Base-by-base conservation (phyloP, 2,329 filamentous ascomycete species). In the Leptographium procerum region DNA sequence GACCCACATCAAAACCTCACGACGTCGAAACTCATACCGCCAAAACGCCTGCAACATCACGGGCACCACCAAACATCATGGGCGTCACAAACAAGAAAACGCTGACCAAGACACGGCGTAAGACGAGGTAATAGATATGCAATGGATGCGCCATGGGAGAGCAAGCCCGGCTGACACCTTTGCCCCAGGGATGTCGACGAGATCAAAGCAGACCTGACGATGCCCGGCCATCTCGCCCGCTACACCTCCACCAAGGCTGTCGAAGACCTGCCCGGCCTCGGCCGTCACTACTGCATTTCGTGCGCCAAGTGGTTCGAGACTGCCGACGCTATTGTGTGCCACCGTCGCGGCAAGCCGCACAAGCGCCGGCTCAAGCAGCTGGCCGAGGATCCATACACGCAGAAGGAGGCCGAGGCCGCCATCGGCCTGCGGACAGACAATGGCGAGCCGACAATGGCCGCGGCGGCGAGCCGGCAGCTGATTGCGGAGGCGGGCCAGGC, bases 291-390 rank as follows among this genome's bases (percentile, higher is more conserved):
- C 73, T 99, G 94, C 72, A 78, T 87, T 19, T 88, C 96, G 72
- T 99, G 94, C 72, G 87, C 94, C 62, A 97, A 95, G 75, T 97
- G 89, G 87, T 97, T 95, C 71, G 92, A 97, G 71, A 87, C 85
- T 55, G 88, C 94, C 64, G 72, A 81, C 66, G 95, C 89, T 65
- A 76, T 95, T 59, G 77, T 80, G 40, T 78, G 82, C 31, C 94
- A 99, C 73, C 78, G 79, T 59, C 89, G 87, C 71, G 90, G 89
- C 66, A 99, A 96, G 75, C 89, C 89, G 63, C 94, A 99, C 74
- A 96, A 91, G 81, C 84, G 91, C 77, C 87, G 88, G 89, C 90
- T 95, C 57, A 90, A 91, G 70, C 81, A 89, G 66, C 75, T 99
- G 61, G 83, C 84, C 63, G 90, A 95, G 67, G 89, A 89, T 66